Percentiles rank a stretch among this genome's conserved stretches.
Evolutionary conservation across 371 early-diverging fungal genomes (phyloP).

Genomic region (Mucor lusitanicus): DNA sequence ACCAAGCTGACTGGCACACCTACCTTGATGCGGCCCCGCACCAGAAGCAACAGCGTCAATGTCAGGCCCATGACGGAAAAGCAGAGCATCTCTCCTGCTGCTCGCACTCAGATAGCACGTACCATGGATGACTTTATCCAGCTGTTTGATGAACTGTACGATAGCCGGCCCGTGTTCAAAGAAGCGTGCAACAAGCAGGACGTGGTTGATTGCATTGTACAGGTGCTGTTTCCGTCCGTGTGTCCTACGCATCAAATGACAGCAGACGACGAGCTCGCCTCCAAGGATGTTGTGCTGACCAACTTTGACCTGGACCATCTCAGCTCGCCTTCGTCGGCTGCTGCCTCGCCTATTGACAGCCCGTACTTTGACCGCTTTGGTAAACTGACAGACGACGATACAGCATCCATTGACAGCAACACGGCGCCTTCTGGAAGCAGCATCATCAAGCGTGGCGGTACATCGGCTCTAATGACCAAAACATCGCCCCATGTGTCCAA

Average conservation of each 20-base stretch:
- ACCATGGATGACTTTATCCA: conserved; percentile 52
- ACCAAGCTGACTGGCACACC: conserved; percentile 4
- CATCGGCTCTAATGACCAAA: conserved; percentile 43
- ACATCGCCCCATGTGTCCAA: conserved; percentile 50
- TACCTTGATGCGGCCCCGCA: conserved; percentile 3
- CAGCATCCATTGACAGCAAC: conserved; percentile 15
- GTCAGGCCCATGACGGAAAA: conserved; percentile 6
- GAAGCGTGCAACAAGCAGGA: conserved; percentile 61
- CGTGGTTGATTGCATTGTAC: conserved; percentile 55
- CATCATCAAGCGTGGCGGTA: conserved; percentile 49
- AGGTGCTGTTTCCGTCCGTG: conserved; percentile 56
- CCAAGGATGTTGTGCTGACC: conserved; percentile 42
- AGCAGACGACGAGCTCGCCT: conserved; percentile 45
- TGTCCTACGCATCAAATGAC: conserved; percentile 47
- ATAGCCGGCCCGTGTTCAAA: conserved; percentile 53
- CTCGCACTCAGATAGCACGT: conserved; percentile 3
- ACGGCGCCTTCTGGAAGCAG: conserved; percentile 15
- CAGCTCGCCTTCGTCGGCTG: conserved; percentile 10
- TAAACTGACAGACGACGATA: conserved; percentile 16
- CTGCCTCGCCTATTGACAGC: conserved; percentile 18
- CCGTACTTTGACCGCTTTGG: conserved; percentile 9
- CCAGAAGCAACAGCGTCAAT: conserved; percentile 24
- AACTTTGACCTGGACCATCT: conserved; percentile 25
- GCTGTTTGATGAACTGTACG: conserved; percentile 60
- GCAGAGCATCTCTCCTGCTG: neutral